These are phyloP conservation scores for Iberis amara DNA, from an alignment of 441 rosid species.

Conservation along the genomic window DNA sequence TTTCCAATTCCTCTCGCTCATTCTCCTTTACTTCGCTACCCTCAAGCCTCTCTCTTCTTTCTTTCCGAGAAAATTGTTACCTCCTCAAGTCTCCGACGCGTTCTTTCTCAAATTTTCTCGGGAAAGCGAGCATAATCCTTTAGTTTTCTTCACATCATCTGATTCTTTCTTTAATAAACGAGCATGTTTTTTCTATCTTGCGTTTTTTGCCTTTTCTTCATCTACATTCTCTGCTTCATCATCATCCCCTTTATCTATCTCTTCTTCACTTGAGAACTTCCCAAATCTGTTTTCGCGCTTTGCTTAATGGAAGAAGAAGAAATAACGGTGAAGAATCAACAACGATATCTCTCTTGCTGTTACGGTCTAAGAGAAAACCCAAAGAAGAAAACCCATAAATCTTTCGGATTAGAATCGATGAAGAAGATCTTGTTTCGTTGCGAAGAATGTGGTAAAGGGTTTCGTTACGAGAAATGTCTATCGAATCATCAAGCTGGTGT, in stretches of 20 bases:
- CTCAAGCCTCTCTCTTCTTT: constrained; percentile 13
- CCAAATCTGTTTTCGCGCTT: constrained; percentile 7
- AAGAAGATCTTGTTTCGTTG: constrained; percentile 52
- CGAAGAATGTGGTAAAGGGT: constrained; percentile 48
- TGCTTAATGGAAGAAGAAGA: constrained; percentile 29
- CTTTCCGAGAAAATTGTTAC: constrained; percentile 21
- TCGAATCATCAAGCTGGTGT: constrained; percentile 38
- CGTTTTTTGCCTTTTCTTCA: constrained; percentile 3
- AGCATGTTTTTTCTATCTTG: not conserved
- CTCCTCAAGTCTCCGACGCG: constrained; percentile 31
- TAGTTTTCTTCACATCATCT: not conserved
- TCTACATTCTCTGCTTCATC: constrained; percentile 15
- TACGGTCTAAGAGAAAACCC: constrained; percentile 63
- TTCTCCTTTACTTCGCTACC: not conserved
- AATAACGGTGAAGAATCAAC: not conserved
- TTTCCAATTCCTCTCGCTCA: constrained; percentile 7
- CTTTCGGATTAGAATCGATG: constrained; percentile 49
- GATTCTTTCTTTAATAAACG: not conserved
- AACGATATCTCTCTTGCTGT: constrained; percentile 32
- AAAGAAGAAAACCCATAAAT: constrained; percentile 68
- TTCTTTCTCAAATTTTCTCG: constrained; percentile 18
- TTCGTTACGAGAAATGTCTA: constrained; percentile 41
- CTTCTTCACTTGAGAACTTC: constrained; percentile 10
- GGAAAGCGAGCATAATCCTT: constrained; percentile 17
- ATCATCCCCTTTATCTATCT: not conserved